Percentiles rank a stretch among this genome's conserved stretches.
Evolutionary conservation across 768 basidiomycete species (phyloP).

Genomic region (Rhodocollybia butyracea): DNA sequence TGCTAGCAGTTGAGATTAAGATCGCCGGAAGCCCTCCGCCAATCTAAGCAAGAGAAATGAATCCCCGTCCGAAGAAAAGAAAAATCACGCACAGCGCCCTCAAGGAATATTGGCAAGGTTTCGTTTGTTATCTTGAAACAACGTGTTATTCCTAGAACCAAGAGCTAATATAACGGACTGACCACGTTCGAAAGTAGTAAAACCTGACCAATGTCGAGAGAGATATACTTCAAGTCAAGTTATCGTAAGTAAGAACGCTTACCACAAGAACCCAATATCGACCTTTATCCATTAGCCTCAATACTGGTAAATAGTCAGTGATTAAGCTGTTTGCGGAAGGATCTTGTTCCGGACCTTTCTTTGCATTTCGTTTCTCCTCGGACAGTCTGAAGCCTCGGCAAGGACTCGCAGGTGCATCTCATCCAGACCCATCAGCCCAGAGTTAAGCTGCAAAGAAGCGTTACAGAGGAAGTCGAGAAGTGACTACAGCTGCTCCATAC

Average conservation of each 20-base stretch:
- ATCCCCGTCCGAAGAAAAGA: background rate
- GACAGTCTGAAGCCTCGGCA: constrained; percentile 72
- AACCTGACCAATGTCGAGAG: constrained; percentile 45
- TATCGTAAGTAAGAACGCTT: constrained; percentile 18
- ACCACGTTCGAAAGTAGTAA: constrained; percentile 88
- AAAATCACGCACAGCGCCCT: constrained; percentile 56
- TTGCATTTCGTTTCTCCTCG: constrained; percentile 66
- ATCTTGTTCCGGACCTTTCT: constrained; percentile 52
- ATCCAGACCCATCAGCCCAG: constrained; percentile 94
- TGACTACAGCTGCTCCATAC: constrained; percentile 31
- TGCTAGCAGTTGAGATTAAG: constrained; percentile 72
- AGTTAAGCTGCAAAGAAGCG: constrained; percentile 56
- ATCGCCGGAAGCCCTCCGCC: constrained; percentile 76
- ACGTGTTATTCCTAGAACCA: background rate
- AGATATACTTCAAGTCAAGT: background rate
- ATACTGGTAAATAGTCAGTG: constrained; percentile 32
- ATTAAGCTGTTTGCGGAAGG: background rate
- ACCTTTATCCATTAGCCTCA: constrained; percentile 55
- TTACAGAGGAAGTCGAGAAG: background rate
- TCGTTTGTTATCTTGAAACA: constrained; percentile 72
- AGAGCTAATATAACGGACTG: constrained; percentile 18
- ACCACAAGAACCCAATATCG: constrained; percentile 96
- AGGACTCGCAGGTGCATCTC: constrained; percentile 88
- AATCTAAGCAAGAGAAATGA: constrained; percentile 24
- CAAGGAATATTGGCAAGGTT: constrained; percentile 78